Conservation (phyloP, 2,329 filamentous ascomycete species). For the Davidsoniella eucalypti region DNA sequence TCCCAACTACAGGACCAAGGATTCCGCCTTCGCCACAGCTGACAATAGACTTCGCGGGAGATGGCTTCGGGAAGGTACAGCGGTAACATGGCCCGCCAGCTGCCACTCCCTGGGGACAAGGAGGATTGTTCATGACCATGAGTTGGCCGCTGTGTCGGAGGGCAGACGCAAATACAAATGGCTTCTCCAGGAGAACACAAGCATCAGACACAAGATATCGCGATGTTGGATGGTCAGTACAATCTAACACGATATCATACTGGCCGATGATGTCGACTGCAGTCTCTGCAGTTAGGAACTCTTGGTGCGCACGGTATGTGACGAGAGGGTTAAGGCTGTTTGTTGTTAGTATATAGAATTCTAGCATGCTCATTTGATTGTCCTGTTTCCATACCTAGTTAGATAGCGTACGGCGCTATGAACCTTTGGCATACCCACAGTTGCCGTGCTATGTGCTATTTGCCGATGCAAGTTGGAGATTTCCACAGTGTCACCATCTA, state of each 20-base stretch:
- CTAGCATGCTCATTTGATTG: not conserved
- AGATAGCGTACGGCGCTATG: slow-evolving; percentile 53
- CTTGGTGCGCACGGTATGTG: slow-evolving; percentile 43
- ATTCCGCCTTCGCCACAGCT: slow-evolving; percentile 90
- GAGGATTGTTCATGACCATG: slow-evolving; percentile 71
- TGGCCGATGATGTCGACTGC: slow-evolving; percentile 46
- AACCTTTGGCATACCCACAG: slow-evolving; percentile 64
- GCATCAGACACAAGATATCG: slow-evolving; percentile 87
- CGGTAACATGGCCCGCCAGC: slow-evolving; percentile 75
- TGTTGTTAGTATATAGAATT: not conserved
- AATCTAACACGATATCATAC: slow-evolving; percentile 83
- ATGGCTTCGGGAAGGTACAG: slow-evolving; percentile 79
- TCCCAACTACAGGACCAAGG: slow-evolving; percentile 76
- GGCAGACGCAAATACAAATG: slow-evolving; percentile 78
- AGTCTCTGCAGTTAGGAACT: slow-evolving; percentile 51
- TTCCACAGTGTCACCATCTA: slow-evolving; percentile 81
- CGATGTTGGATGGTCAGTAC: slow-evolving; percentile 82
- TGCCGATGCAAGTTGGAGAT: slow-evolving; percentile 85
- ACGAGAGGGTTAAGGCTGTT: slow-evolving; percentile 56
- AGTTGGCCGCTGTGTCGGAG: slow-evolving; percentile 80
- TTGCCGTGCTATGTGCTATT: slow-evolving; percentile 57
- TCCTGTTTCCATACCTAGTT: slow-evolving; percentile 26
- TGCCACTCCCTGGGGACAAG: slow-evolving; percentile 36
- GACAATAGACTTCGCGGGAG: slow-evolving; percentile 64
- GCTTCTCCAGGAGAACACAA: slow-evolving; percentile 62